Base-by-base conservation (phyloP, 768 basidiomycete species). In the Polyporus arcularius region DNA sequence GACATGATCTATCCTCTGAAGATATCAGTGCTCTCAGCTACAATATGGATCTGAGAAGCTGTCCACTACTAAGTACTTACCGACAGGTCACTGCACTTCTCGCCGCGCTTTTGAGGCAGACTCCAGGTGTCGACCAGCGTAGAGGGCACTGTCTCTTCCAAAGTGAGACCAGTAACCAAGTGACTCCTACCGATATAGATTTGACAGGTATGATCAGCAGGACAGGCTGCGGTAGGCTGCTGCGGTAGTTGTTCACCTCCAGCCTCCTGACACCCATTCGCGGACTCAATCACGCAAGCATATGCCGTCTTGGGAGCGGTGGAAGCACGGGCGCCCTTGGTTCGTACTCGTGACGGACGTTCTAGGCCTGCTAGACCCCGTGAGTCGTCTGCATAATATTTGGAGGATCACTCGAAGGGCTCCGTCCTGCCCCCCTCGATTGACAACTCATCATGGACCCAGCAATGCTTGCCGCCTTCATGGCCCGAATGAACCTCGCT, bases 251-350 rank as follows among this genome's bases (percentile, higher is more conserved):
- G n/a, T n/a, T n/a, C n/a, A n/a, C n/a, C n/a, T n/a, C n/a, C n/a
- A n/a, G n/a, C 38, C 28, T 40, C 40, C 52, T 46, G 53, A 45
- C 28, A 55, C 42, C 53, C 35, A 51, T 48, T 15, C 31, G 41
- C 26, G 58, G 58, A 60, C 53, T 52, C 58, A 60, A 52, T 53
- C 38, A 54, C 31, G 53, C 53, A 60, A 53, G 53, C 57, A 57
- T 31, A 15, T 16, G 26, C 30, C 42, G n/a, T 45, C 54, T 55
- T 45, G n/a, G 30, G 31, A n/a, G 26, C 40, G 40, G 10, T 48
- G 18, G 57, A 10, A 16, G 38, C 18, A 8, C 40, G 28, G 26
- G 18, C 46, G 14, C 3, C 46, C 46, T 26, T 8, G 46, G 46
- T 8, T 47, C 46, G 46, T 28, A 28, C 46, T 30, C 46, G 46